These are phyloP conservation scores for Phytophthora pluvialis DNA, from an alignment of 352 stramenopile genomes.

Conservation along the genomic window DNA sequence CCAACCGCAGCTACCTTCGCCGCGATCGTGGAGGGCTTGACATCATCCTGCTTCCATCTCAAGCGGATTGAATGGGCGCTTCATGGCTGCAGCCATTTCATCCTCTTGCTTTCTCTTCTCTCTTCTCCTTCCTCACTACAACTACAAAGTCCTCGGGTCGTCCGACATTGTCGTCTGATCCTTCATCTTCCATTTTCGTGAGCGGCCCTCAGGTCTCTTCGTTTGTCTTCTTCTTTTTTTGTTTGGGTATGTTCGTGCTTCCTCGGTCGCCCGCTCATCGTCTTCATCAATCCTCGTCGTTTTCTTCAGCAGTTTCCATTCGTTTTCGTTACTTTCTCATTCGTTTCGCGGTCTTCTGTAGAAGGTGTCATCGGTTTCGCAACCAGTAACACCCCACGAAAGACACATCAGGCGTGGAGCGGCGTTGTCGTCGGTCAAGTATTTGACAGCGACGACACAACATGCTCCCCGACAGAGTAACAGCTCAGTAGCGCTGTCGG, in stretches of 20 bases:
- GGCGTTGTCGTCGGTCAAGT: constrained; percentile 19
- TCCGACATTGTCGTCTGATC: constrained; percentile 40
- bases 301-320: constrained; percentile 42
- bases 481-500: constrained; percentile 78
- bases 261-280: constrained; percentile 31
- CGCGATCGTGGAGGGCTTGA: constrained; percentile 19
- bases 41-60: constrained; percentile 41
- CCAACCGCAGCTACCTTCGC: constrained; percentile 32
- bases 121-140: constrained; percentile 42
- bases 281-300: constrained; percentile 34
- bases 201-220: constrained; percentile 40
- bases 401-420: constrained; percentile 30
- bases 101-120: constrained; percentile 40
- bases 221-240: constrained; percentile 35
- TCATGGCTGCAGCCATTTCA: constrained; percentile 38
- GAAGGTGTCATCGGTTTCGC: constrained; percentile 18
- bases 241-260: constrained; percentile 32
- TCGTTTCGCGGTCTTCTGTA: constrained; percentile 26
- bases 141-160: constrained; percentile 50
- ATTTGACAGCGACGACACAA: constrained; percentile 25
- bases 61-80: constrained; percentile 32
- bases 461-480: constrained; percentile 16
- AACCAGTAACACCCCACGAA: constrained; percentile 23
- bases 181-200: constrained; percentile 40
- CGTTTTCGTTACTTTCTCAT: constrained; percentile 35